Percentiles rank a stretch among this genome's conserved stretches.
Conservation (phyloP, 257 asterid genomes). For the Schizonepeta tenuifolia region DNA sequence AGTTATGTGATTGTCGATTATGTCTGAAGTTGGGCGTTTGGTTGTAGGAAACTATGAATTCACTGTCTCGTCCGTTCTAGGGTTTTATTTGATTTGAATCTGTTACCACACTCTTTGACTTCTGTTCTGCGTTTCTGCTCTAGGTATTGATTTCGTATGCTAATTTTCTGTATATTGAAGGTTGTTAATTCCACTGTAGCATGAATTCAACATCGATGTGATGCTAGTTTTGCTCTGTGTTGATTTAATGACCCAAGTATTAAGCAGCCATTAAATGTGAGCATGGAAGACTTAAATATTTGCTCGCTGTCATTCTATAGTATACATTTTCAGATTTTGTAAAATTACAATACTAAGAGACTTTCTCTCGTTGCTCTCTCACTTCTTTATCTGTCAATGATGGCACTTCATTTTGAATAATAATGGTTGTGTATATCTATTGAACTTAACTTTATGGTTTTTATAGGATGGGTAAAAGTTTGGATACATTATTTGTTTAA, state of each 20-base stretch:
- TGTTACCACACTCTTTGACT: neutral
- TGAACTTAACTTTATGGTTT: neutral
- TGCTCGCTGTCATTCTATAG: neutral
- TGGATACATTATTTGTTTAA: neutral
- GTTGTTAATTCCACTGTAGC: neutral
- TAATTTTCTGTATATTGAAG: neutral
- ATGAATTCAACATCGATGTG: neutral
- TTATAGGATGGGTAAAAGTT: neutral
- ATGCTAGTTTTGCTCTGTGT: neutral
- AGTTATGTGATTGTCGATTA: conserved; percentile 4
- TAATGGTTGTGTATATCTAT: neutral
- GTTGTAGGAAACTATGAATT: conserved; percentile 16
- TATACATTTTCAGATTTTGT: neutral
- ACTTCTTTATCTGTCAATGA: neutral
- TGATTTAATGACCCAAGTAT: neutral
- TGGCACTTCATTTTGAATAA: no score
- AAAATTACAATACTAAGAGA: neutral
- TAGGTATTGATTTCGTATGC: neutral
- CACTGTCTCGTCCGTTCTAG: conserved; percentile 15
- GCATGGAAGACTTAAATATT: neutral
- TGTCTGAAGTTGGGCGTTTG: conserved; percentile 1
- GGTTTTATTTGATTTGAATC: conserved; percentile 25
- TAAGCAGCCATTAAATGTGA: neutral
- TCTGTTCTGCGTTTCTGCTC: neutral
- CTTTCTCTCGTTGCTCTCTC: neutral